Evolutionary conservation across 306 rosid genomes (phyloP).

Genomic region (Heteromeles arbutifolia): DNA sequence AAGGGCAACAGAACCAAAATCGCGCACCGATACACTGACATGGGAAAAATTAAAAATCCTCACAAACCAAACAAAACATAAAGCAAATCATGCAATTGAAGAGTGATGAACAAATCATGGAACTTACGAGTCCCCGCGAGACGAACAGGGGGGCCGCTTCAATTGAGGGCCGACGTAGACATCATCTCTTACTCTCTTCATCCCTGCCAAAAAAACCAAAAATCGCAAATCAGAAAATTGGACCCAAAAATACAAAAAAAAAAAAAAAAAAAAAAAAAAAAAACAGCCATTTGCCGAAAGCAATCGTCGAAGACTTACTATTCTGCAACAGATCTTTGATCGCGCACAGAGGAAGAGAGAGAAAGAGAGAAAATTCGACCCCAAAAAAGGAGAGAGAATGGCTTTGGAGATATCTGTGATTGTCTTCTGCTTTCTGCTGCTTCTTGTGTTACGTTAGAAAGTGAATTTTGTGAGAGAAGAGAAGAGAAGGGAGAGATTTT

Average conservation of each 20-base stretch:
- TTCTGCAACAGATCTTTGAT: background rate
- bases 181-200: constrained; percentile 71
- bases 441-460: background rate
- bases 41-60: background rate
- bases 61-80: constrained; percentile 4
- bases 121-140: constrained; percentile 64
- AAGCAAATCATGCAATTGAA: constrained; percentile 18
- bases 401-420: background rate
- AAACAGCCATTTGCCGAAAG: background rate
- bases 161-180: constrained; percentile 46
- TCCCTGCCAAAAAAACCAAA: constrained; percentile 20
- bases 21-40: background rate
- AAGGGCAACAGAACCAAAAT: background rate
- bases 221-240: background rate
- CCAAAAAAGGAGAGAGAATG: background rate
- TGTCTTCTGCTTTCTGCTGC: background rate
- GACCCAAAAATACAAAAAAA: background rate
- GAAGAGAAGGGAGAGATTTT: background rate
- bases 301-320: background rate
- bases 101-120: background rate
- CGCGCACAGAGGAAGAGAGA: background rate
- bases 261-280: background rate
- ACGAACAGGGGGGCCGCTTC: constrained; percentile 55
- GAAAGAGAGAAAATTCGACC: background rate
- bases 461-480: background rate